A percentile compares a stretch with the other conserved stretches of the same genome.
These are phyloP conservation scores for Didymella segeticola DNA, from an alignment of 2,329 filamentous ascomycete genomes.

Conservation along the genomic window DNA sequence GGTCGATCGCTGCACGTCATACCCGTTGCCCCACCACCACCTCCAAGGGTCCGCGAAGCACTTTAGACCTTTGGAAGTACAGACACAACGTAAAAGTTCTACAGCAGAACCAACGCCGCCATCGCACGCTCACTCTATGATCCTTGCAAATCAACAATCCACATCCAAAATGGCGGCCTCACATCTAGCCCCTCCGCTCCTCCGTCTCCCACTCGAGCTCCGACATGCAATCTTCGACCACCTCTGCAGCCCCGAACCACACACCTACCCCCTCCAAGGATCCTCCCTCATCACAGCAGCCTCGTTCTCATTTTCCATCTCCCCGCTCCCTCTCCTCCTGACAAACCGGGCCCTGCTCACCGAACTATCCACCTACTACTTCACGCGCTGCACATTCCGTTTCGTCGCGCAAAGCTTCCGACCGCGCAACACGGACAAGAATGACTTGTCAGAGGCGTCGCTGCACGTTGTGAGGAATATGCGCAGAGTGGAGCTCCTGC, in stretches of 20 bases:
- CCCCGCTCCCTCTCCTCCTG: neutral
- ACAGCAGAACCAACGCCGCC: neutral
- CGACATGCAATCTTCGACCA: conserved; percentile 26
- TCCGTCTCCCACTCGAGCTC: conserved; percentile 22
- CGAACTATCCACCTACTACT: conserved; percentile 24
- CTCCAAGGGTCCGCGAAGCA: no score
- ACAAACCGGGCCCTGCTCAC: conserved; percentile 12
- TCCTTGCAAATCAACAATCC: neutral
- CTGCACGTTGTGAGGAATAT: conserved; percentile 2
- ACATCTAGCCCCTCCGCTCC: neutral
- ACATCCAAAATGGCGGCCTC: neutral
- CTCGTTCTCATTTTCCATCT: neutral
- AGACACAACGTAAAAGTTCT: neutral
- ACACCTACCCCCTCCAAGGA: conserved; percentile 23
- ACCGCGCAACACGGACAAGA: neutral
- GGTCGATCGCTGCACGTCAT: conserved; percentile 21
- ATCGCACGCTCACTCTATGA: neutral
- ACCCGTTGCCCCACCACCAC: conserved; percentile 1
- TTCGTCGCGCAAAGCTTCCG: conserved; percentile 13
- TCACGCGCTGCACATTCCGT: conserved; percentile 21
- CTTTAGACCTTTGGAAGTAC: no score
- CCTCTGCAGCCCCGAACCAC: conserved; percentile 9
- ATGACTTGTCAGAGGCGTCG: neutral
- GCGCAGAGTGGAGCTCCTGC: conserved; percentile 10
- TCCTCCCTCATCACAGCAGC: conserved; percentile 19